A percentile compares a stretch with the other conserved stretches of the same genome.
Evolutionary conservation across 1,284 basidiomycete species (phyloP).

Genomic region (Bjerkandera adusta): DNA sequence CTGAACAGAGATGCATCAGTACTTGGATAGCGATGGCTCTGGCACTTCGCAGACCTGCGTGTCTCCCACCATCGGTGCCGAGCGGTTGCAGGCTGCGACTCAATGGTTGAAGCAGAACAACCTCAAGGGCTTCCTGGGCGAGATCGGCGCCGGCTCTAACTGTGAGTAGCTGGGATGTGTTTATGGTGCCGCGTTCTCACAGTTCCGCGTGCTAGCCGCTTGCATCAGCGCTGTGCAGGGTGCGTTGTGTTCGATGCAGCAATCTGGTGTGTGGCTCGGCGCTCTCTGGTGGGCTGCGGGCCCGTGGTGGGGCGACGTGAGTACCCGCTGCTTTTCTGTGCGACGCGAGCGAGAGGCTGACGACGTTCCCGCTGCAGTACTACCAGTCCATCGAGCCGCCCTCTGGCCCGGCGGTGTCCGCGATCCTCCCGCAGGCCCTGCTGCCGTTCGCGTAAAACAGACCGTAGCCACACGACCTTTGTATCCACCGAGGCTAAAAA

Average conservation of each 20-base stretch:
- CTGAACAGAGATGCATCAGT: constrained; percentile 61
- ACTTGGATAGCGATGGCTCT: constrained; percentile 65
- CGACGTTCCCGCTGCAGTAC: constrained; percentile 37
- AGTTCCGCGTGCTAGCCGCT: constrained; percentile 18
- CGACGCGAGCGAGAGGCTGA: not conserved
- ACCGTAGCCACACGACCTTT: not conserved
- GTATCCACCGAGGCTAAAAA: not conserved
- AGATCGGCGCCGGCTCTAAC: constrained; percentile 61
- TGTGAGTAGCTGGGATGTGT: constrained; percentile 21
- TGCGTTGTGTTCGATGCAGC: constrained; percentile 57
- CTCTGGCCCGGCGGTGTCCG: constrained; percentile 47
- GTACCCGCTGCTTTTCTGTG: constrained; percentile 22
- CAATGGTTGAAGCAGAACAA: constrained; percentile 57
- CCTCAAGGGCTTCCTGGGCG: constrained; percentile 63
- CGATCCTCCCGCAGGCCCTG: constrained; percentile 56
- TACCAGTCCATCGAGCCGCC: constrained; percentile 65
- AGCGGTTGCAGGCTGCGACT: constrained; percentile 55
- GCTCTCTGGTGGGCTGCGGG: constrained; percentile 60
- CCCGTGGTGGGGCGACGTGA: constrained; percentile 58
- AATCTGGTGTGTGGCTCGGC: constrained; percentile 58
- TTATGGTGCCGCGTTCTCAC: constrained; percentile 6
- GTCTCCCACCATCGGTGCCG: constrained; percentile 55
- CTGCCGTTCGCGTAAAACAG: constrained; percentile 48
- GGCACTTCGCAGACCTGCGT: constrained; percentile 56
- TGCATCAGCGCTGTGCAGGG: constrained; percentile 55